Conservation (phyloP, 345 rosid genomes). For the Durio zibethinus region DNA sequence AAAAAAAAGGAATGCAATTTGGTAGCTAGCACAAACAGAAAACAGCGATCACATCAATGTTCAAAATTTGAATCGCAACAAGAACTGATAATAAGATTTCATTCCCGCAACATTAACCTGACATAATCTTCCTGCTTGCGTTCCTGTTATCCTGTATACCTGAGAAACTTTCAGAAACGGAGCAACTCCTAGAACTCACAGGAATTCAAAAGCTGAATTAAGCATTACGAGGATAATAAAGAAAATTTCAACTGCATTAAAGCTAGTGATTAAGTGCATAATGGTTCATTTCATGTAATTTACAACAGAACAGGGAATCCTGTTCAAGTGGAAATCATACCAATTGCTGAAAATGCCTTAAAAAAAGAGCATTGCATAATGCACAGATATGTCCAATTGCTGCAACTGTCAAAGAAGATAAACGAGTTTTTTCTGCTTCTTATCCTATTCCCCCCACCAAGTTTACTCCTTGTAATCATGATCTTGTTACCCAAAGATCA, state of each 20-base stretch:
- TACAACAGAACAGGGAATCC: slow-evolving; percentile 20
- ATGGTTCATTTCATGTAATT: slow-evolving; percentile 26
- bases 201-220: slow-evolving; percentile 13
- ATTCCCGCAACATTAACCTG: not conserved
- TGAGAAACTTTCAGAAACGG: not conserved
- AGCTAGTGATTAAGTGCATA: slow-evolving; percentile 20
- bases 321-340: slow-evolving; percentile 22
- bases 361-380: slow-evolving; percentile 20
- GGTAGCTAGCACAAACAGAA: not conserved
- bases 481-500: slow-evolving; percentile 56
- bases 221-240: slow-evolving; percentile 8
- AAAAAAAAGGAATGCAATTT: not conserved
- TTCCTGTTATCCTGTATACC: not conserved
- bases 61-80: not conserved
- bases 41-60: not conserved
- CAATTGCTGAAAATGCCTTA: slow-evolving; percentile 16
- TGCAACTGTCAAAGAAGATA: not conserved
- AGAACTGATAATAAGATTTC: not conserved
- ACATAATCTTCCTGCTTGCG: not conserved
- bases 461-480: slow-evolving; percentile 32
- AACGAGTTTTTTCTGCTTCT: not conserved
- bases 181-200: not conserved
- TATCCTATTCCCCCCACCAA: not conserved
- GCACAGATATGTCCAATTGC: slow-evolving; percentile 14
- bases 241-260: slow-evolving; percentile 17